Percentiles rank a stretch among this genome's conserved stretches.
These are phyloP conservation scores for Aureobasidium leucospermi DNA, from an alignment of 2,329 filamentous ascomycete genomes.

Conservation along the genomic window DNA sequence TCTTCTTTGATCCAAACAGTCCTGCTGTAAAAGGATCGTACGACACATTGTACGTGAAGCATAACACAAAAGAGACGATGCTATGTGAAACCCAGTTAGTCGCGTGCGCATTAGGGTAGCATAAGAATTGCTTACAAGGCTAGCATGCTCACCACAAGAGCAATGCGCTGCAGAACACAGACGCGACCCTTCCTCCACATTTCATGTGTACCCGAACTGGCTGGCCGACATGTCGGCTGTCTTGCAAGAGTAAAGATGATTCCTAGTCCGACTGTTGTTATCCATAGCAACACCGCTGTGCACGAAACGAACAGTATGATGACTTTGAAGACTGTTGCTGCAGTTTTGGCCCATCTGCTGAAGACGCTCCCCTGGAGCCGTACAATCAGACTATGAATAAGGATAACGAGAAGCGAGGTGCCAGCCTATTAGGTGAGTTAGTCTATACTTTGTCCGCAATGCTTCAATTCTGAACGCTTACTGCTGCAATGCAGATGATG, in stretches of 20 bases:
- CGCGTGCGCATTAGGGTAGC: neutral
- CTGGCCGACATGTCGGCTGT: conserved; percentile 1
- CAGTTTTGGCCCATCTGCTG: neutral
- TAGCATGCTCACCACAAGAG: neutral
- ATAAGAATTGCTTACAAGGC: neutral
- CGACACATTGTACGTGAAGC: conserved; percentile 3
- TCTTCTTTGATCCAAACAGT: neutral
- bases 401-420: neutral
- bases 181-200: neutral
- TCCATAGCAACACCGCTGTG: neutral
- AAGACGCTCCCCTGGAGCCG: neutral
- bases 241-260: neutral
- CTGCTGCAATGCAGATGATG: conserved; percentile 3
- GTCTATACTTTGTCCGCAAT: neutral
- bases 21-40: conserved; percentile 1
- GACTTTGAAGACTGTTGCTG: neutral
- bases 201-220: neutral
- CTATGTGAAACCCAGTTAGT: neutral
- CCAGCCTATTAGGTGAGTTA: neutral
- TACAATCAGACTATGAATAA: neutral
- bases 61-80: conserved; percentile 4
- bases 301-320: neutral
- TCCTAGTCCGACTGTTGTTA: neutral
- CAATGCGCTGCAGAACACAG: neutral
- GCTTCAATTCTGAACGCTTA: neutral